Percentiles rank a stretch among this genome's conserved stretches.
Evolutionary conservation across 306 rosid species (phyloP).

Genomic region (Delonix regia): DNA sequence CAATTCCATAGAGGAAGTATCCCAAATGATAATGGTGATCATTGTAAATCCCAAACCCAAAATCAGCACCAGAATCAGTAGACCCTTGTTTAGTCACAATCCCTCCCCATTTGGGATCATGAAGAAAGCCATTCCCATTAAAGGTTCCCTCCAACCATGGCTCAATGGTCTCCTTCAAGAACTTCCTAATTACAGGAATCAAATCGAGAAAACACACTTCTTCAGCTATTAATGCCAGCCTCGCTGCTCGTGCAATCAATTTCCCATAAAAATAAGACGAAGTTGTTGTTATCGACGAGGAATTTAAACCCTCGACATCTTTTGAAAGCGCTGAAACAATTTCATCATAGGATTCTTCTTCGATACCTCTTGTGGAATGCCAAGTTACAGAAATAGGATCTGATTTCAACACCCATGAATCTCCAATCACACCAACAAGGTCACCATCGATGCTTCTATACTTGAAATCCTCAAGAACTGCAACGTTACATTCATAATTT

Average conservation of each 20-base stretch:
- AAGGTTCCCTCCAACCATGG: slow-evolving; percentile 88
- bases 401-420: slow-evolving; percentile 65
- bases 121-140: slow-evolving; percentile 72
- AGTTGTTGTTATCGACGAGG: slow-evolving; percentile 42
- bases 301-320: slow-evolving; percentile 63
- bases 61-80: slow-evolving; percentile 67
- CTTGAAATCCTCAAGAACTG: slow-evolving; percentile 65
- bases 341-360: slow-evolving; percentile 52
- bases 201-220: slow-evolving; percentile 59
- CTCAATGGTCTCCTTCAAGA: slow-evolving; percentile 65
- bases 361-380: slow-evolving; percentile 66
- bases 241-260: slow-evolving; percentile 76
- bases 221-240: slow-evolving; percentile 88
- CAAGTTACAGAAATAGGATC: slow-evolving; percentile 59
- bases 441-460: slow-evolving; percentile 80
- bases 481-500: slow-evolving; percentile 27
- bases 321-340: slow-evolving; percentile 62
- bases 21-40: slow-evolving; percentile 94
- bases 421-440: slow-evolving; percentile 84
- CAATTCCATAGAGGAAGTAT: slow-evolving; percentile 78
- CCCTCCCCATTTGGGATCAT: slow-evolving; percentile 84
- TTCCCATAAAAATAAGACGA: slow-evolving; percentile 83
- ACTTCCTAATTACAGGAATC: slow-evolving; percentile 57
- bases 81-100: slow-evolving; percentile 74
- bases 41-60: slow-evolving; percentile 82